phyloP scores from a whole-genome alignment of 768 basidiomycete genomes.

The Lactarius hatsudake region DNA sequence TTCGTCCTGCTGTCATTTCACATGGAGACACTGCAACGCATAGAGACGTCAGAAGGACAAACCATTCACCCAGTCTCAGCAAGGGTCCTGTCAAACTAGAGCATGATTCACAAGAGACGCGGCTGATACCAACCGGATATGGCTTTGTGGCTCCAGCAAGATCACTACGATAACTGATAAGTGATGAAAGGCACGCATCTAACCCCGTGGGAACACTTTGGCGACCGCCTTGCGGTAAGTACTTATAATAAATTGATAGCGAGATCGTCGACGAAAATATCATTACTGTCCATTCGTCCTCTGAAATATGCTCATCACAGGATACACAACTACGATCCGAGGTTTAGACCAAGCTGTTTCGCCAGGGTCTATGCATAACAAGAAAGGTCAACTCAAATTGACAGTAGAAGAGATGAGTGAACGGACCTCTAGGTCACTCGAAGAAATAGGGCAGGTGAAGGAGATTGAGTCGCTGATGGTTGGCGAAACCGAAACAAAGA shows the following conservation, averaged over 20 bases:
- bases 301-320: not conserved
- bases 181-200: not conserved
- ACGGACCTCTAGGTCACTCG: conserved; percentile 36
- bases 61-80: not conserved
- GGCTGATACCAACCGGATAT: not conserved
- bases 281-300: conserved; percentile 3
- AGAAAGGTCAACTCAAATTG: not conserved
- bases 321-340: not conserved
- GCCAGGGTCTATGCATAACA: not conserved
- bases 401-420: not conserved
- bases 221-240: not conserved
- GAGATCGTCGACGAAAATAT: not conserved
- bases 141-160: not conserved
- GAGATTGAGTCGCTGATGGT: conserved; percentile 57
- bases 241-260: not conserved
- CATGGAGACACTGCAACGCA: not conserved
- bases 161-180: not conserved
- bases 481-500: conserved; percentile 66
- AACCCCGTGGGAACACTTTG: not conserved
- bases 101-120: no score
- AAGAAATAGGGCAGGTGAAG: conserved; percentile 62
- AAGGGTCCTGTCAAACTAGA: not conserved
- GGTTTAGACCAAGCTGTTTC: not conserved
- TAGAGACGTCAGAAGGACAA: not conserved
- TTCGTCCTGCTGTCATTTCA: not conserved